phyloP scores from a whole-genome alignment of 441 rosid species.

The Aquilaria agallochum region DNA sequence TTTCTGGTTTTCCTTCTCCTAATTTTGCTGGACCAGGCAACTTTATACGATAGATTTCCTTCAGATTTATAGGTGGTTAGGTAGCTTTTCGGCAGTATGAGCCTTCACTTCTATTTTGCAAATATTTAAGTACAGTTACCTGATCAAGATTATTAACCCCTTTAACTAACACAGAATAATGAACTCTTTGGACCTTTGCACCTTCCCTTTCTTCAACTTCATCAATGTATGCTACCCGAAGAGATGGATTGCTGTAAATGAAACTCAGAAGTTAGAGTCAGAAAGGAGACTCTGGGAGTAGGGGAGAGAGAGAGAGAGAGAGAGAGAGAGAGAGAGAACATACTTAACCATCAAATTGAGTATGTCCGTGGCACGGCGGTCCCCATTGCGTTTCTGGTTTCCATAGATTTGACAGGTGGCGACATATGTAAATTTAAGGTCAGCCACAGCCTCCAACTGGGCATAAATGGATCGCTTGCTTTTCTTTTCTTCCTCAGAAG shows the following conservation, averaged over 20 bases:
- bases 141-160: constrained; percentile 91
- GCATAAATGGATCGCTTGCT: constrained; percentile 80
- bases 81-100: constrained; percentile 11
- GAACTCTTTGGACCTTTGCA: constrained; percentile 68
- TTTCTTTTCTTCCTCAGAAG: constrained; percentile 91
- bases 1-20: constrained; percentile 97
- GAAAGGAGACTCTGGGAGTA: not conserved
- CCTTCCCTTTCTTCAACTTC: constrained; percentile 93
- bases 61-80: constrained; percentile 16
- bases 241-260: constrained; percentile 75
- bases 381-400: constrained; percentile 90
- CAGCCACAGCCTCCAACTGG: constrained; percentile 92
- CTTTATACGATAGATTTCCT: constrained; percentile 94
- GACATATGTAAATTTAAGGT: constrained; percentile 93
- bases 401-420: constrained; percentile 98
- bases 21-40: constrained; percentile 81
- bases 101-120: constrained; percentile 7
- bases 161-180: constrained; percentile 88
- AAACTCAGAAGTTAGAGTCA: constrained; percentile 11
- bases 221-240: constrained; percentile 95
- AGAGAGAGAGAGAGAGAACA: constrained; percentile 24
- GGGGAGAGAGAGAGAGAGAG: not conserved
- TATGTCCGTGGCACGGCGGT: constrained; percentile 94
- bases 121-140: constrained; percentile 37
- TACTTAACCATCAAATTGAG: constrained; percentile 98